Evolutionary conservation across 2,329 filamentous ascomycete species (phyloP), one percentile per base, ranked within the genome.

Genomic region (Venturia oleaginea): DNA sequence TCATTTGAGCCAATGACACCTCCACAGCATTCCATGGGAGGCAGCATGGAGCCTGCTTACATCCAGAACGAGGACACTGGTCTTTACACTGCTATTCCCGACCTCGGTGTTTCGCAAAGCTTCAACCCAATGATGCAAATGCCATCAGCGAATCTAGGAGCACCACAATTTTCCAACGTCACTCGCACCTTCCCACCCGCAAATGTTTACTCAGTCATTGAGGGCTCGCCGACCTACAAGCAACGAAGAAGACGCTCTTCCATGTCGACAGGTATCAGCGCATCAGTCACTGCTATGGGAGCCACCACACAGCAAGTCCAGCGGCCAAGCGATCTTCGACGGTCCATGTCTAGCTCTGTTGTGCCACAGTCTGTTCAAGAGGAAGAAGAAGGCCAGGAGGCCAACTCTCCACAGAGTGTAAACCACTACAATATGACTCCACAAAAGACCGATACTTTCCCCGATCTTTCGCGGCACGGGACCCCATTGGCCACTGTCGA

Each of bases 211-310:
- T 93, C 91, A 60, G 92, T 96, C 61, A 94, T 97, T 73, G 94
- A 99, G 79, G 94, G 94, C 60, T 99, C 94, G 34, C 94, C 94
- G 15, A 97, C 94, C 43, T 99, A 99, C 81, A 99, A 99, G 84
- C 94, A 97, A 81, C 86, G 94, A 71, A 86, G 94, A 75, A 87
- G 94, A 69, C 89, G 94, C 67, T 97, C 94, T 42, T 97, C 93
- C 51, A 91, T 97, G 67, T 92, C 93, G 30, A 88, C 90, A 15
- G 86, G 88, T 69, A 85, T 92, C 74, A 86, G 89, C 66, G 85
- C 87, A 67, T 85, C 85, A 61, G 84, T 88, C n/a, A 82, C 85
- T 59, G 80, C 83, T 27, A 76, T 80, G 40, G 78, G 79, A 40
- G 74, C 76, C 32, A 80, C 81, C 64, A 81, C 80, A 65, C 84